A percentile compares a stretch with the other conserved stretches of the same genome.
These are phyloP conservation scores for Linanthus parryae DNA, from an alignment of 148 eudicot species.

Conservation along the genomic window DNA sequence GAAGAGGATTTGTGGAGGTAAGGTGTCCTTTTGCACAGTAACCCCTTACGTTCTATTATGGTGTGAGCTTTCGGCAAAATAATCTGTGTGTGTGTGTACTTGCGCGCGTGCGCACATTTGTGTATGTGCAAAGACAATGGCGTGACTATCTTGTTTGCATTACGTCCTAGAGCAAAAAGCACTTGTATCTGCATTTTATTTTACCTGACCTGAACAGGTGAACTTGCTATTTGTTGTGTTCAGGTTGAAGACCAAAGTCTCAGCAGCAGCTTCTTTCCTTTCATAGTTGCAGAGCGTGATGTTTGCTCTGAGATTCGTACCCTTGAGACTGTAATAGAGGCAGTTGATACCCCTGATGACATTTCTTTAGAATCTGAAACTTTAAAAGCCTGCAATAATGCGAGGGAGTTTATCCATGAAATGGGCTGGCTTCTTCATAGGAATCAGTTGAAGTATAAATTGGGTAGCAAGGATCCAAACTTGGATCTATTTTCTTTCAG, in stretches of 20 bases:
- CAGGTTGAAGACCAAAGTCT: slow-evolving; percentile 87
- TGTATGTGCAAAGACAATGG: neutral
- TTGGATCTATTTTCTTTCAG: slow-evolving; percentile 53
- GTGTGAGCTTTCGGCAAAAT: too few species aligned
- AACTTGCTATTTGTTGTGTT: slow-evolving; percentile 11
- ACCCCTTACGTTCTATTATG: too few species aligned
- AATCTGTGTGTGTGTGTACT: neutral
- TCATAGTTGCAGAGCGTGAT: slow-evolving; percentile 82
- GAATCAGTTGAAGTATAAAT: slow-evolving; percentile 30
- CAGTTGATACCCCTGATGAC: slow-evolving; percentile 28
- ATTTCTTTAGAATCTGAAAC: slow-evolving; percentile 16
- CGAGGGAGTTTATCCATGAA: slow-evolving; percentile 79
- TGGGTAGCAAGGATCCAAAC: slow-evolving; percentile 21
- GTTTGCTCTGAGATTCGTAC: slow-evolving; percentile 84
- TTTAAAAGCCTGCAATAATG: slow-evolving; percentile 38
- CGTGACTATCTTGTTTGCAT: too few species aligned
- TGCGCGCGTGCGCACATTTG: neutral
- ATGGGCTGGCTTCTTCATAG: slow-evolving; percentile 96
- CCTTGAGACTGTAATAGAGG: slow-evolving; percentile 56
- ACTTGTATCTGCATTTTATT: too few species aligned
- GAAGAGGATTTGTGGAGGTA: slow-evolving; percentile 99
- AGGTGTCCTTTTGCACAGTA: too few species aligned
- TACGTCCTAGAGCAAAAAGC: too few species aligned
- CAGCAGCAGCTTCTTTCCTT: slow-evolving; percentile 77
- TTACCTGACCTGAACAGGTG: too few species aligned